Base-by-base conservation (phyloP, 495 filamentous ascomycete species). In the Usnea hakonensis region DNA sequence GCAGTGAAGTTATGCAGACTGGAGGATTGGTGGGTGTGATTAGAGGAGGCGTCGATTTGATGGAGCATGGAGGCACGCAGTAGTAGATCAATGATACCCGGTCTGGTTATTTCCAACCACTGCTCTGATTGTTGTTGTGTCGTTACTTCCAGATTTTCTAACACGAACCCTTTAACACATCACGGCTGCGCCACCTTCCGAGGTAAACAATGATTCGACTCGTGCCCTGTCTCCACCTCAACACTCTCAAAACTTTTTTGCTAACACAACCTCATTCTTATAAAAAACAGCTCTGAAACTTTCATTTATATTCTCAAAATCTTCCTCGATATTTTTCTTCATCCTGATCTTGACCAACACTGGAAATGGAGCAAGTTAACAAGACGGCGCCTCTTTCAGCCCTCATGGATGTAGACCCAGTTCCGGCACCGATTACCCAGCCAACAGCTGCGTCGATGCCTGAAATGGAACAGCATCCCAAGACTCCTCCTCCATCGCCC, bases 1-100 rank as follows among this genome's bases (percentile, higher is more conserved):
- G 90, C 4, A 87, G 84, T n/a, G 94, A 98, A 77, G 74, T 75
- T 14, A 82, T 97, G 57, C 94, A 98, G 79, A 97, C 93, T 2
- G 92, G 94, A 7, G 94, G 90, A 0, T 74, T 97, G 55, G 90
- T 97, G 3, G 94, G 95, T 0, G 90, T 95, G 9, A 81, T 98
- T 40, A 85, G 94, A 66, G 87, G 85, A 65, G 94, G 95, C 0
- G 90, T 87, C 40, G 93, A 95, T 73, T 73, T 96, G 61, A 82
- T 88, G 78, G 78, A 67, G 44, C 69, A 76, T 19, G 75, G 73
- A 48, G 69, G 64, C 17, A 66, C 64, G 21, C 19, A 28, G 30
- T 66, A 38, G 50, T 38, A 26, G 17, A 55, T n/a, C 2, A 56
- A 36, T n/a, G 5, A 50, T 28, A 5, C 23, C 46, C 46, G 19